Evolutionary conservation across 345 rosid species (phyloP).

Genomic region (Conringia planisiliqua): DNA sequence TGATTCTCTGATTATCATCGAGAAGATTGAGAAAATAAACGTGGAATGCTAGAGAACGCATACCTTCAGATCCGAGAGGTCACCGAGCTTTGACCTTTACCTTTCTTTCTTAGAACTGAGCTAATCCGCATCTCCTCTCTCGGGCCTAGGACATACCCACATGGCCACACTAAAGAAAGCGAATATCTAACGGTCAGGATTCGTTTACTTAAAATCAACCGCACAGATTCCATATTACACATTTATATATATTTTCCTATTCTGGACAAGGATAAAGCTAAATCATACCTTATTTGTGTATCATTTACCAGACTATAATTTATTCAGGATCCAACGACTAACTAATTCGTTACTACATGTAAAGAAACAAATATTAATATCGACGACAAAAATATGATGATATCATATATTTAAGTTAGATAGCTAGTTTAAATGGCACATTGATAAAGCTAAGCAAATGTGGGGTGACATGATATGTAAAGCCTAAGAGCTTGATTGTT

Average conservation of each 20-base stretch:
- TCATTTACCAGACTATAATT: no score
- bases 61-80: conserved; percentile 19
- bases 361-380: no score
- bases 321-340: no score
- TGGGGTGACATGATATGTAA: background rate
- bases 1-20: no score
- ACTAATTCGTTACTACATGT: no score
- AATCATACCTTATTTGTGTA: background rate
- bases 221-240: background rate
- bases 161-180: background rate
- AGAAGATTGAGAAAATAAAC: no score
- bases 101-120: background rate
- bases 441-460: background rate
- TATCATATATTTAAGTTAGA: no score
- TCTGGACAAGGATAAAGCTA: background rate
- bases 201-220: background rate
- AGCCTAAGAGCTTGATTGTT: background rate
- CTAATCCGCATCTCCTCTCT: background rate
- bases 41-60: background rate
- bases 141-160: background rate
- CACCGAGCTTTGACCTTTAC: background rate
- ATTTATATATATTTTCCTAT: background rate
- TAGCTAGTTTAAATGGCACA: background rate
- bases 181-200: conserved; percentile 1
- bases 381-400: no score